Conservation (phyloP, 257 asterid genomes). For the Solanum tarapatanum region DNA sequence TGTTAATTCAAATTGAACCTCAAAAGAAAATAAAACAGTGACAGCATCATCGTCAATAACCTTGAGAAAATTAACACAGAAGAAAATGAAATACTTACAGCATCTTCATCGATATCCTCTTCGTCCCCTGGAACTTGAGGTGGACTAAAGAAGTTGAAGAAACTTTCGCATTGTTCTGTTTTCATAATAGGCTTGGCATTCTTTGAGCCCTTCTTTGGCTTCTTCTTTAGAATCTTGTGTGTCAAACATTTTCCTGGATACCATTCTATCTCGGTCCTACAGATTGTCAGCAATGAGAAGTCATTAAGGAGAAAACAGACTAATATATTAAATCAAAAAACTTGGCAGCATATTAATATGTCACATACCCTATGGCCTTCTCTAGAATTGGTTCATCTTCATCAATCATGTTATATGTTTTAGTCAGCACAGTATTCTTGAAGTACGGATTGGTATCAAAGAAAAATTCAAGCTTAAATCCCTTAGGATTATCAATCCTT, state of each 20-base stretch:
- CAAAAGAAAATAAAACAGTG: slow-evolving; percentile 1
- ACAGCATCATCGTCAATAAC: slow-evolving; percentile 41
- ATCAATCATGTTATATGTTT: slow-evolving; percentile 84
- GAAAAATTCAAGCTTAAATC: slow-evolving; percentile 14
- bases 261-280: slow-evolving; percentile 17
- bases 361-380: slow-evolving; percentile 16
- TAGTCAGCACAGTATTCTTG: slow-evolving; percentile 57
- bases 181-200: slow-evolving; percentile 33
- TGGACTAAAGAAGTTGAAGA: slow-evolving; percentile 20
- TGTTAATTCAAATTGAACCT: not conserved
- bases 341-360: not conserved
- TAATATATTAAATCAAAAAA: not conserved
- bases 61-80: not conserved
- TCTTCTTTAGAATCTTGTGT: slow-evolving; percentile 22
- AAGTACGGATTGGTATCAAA: slow-evolving; percentile 55
- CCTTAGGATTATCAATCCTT: slow-evolving; percentile 16
- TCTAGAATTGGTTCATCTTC: slow-evolving; percentile 87
- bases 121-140: slow-evolving; percentile 28
- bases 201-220: slow-evolving; percentile 87
- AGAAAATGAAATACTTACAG: slow-evolving; percentile 5
- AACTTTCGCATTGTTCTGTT: slow-evolving; percentile 13
- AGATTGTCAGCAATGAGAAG: not conserved
- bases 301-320: not conserved
- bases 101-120: slow-evolving; percentile 47
- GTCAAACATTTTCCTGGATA: slow-evolving; percentile 14